Conservation (phyloP, 2,329 filamentous ascomycete species). For the Ceratocystis destructans region DNA sequence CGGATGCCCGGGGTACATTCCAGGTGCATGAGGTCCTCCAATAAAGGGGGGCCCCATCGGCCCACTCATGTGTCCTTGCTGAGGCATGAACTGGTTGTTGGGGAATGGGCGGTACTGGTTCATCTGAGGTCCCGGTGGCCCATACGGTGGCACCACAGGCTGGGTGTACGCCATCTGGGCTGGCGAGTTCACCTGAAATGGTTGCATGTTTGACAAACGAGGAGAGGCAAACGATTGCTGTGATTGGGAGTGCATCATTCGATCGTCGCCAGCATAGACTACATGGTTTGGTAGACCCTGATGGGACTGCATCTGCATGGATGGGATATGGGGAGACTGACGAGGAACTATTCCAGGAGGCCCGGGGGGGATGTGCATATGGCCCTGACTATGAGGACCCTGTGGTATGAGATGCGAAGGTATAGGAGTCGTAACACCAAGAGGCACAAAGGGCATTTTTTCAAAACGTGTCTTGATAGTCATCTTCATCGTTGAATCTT, state of each 20-base stretch:
- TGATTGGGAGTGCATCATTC: constrained; percentile 78
- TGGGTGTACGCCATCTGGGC: constrained; percentile 59
- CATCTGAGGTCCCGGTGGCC: constrained; percentile 55
- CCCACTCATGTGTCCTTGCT: constrained; percentile 55
- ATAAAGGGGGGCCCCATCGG: constrained; percentile 74
- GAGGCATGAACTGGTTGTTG: constrained; percentile 55
- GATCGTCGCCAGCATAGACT: constrained; percentile 59
- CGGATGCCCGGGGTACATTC: constrained; percentile 48
- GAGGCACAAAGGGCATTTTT: constrained; percentile 36
- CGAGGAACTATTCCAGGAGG: constrained; percentile 24
- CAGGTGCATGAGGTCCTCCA: constrained; percentile 61
- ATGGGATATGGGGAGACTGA: constrained; percentile 60
- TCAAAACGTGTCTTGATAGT: constrained; percentile 74
- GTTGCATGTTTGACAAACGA: constrained; percentile 54
- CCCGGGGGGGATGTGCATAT: constrained; percentile 49
- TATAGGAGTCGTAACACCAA: constrained; percentile 49
- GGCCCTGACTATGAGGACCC: constrained; percentile 64
- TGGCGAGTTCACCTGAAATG: constrained; percentile 54
- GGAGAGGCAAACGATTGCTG: constrained; percentile 78
- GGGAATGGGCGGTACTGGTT: constrained; percentile 57
- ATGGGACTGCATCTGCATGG: constrained; percentile 64
- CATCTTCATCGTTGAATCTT: constrained; percentile 47
- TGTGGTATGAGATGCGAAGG: constrained; percentile 56
- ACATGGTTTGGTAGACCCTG: constrained; percentile 45
- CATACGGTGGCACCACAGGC: constrained; percentile 58